Base-by-base conservation (phyloP, 192 early-diverging fungal genomes). In the Linnemannia elongata region DNA sequence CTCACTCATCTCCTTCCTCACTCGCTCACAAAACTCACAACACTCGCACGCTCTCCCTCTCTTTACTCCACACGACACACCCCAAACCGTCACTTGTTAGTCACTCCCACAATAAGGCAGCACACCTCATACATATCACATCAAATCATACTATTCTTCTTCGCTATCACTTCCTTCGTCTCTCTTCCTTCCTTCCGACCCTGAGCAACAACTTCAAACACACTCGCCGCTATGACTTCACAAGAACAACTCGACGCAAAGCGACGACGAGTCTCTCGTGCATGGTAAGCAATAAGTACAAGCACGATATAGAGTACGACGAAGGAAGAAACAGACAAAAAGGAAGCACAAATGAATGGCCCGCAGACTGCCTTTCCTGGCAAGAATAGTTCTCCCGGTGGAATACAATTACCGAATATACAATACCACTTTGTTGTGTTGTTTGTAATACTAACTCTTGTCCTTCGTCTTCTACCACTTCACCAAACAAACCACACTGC, bases 401-500 rank as follows among this genome's bases (percentile, higher is more conserved):
- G 95, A 95, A 89, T 92, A 93, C 75, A 75, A 60, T 20, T 54
- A 18, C 12, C 74, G 2, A 41, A 47, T 75, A 27, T 75, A 22
- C n/a, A 75, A 39, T 55, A 45, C 17, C 49, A 22, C n/a, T 47
- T 54, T n/a, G 13, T 24, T 9, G 27, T 75, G 5, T 24, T 54
- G 27, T 35, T 47, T 76, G 44, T 35, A 22, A 41, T 54, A 38
- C 13, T 45, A 24, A 38, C n/a, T 30, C 12, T 4, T 69, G 17
- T 27, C 63, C 13, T 24, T 72, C 20, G 3, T 55, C 49, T 9
- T 41, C 13, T 22, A 39, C 39, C 60, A 35, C n/a, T 22, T 30
- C 35, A 54, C 20, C 22, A 22, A 33, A 52, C 49, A 60, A 60
- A 22, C 36, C 15, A 30, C 54, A 75, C 54, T 72, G 45, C 72